Evolutionary conservation across 176 grass and related monocot species (phyloP).

Genomic region (Oropetium thomaeum): DNA sequence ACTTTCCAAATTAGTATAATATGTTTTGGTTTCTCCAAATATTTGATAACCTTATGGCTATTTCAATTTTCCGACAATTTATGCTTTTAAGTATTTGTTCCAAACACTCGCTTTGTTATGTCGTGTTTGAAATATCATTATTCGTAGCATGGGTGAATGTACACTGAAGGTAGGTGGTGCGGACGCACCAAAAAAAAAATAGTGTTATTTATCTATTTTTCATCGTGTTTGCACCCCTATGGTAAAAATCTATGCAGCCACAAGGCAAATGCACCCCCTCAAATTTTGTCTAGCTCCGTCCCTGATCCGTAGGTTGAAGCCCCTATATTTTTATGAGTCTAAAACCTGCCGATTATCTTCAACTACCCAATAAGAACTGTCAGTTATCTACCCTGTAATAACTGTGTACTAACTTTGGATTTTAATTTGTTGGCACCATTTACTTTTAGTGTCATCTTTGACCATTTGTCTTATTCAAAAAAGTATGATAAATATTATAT

Average conservation of each 20-base stretch:
- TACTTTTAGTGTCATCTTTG: too few species aligned
- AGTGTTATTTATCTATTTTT: too few species aligned
- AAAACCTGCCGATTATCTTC: neutral
- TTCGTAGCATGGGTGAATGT: too few species aligned
- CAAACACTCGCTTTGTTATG: neutral
- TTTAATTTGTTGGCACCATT: too few species aligned
- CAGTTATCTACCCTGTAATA: neutral
- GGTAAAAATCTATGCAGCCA: too few species aligned
- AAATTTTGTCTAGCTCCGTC: too few species aligned
- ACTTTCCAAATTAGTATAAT: neutral
- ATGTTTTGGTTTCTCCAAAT: neutral
- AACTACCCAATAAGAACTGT: neutral
- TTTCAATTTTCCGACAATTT: neutral
- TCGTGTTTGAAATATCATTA: neutral
- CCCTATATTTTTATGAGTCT: neutral
- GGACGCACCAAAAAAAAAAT: too few species aligned
- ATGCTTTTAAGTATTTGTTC: constrained; percentile 5
- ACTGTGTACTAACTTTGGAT: neutral
- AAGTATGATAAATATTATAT: too few species aligned
- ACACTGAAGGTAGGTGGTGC: too few species aligned
- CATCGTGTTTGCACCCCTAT: too few species aligned
- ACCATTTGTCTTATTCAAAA: too few species aligned
- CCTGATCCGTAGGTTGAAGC: neutral
- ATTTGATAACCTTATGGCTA: neutral
- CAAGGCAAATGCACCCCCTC: too few species aligned